Percentiles rank a stretch among this genome's conserved stretches.
Evolutionary conservation across 2,329 filamentous ascomycete species (phyloP).

Genomic region (Amphichorda felina): DNA sequence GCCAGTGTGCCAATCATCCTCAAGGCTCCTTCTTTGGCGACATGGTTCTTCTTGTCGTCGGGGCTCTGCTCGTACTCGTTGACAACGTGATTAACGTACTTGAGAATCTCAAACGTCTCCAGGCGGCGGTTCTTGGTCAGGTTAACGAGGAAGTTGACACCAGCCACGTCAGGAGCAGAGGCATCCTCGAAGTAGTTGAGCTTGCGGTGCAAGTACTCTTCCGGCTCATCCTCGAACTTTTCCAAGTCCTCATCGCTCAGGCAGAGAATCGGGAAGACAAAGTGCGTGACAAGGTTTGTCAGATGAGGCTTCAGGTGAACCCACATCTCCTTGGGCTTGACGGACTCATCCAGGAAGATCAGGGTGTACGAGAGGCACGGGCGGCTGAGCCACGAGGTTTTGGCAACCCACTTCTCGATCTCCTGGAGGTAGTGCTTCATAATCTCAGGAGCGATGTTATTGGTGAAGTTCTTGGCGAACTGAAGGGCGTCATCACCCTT

Average conservation of each 20-base stretch:
- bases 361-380: conserved; percentile 88
- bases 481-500: conserved; percentile 65
- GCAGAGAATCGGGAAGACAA: conserved; percentile 92
- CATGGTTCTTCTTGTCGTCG: conserved; percentile 82
- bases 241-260: conserved; percentile 86
- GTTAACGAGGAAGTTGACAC: conserved; percentile 91
- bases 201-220: conserved; percentile 94
- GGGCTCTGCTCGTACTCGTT: conserved; percentile 80
- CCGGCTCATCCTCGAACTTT: conserved; percentile 86
- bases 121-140: conserved; percentile 91
- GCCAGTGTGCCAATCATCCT: conserved; percentile 95
- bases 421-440: conserved; percentile 88
- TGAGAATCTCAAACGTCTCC: conserved; percentile 88
- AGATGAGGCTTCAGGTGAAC: conserved; percentile 84
- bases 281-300: conserved; percentile 83
- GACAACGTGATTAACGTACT: conserved; percentile 90
- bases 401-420: conserved; percentile 95
- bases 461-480: conserved; percentile 84
- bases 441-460: conserved; percentile 88
- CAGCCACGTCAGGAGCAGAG: conserved; percentile 86
- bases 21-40: conserved; percentile 91
- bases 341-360: conserved; percentile 92
- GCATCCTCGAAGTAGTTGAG: conserved; percentile 97
- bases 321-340: conserved; percentile 97
- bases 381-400: conserved; percentile 89